Evolutionary conservation across 2,329 filamentous ascomycete species (phyloP), one percentile per base, ranked within the genome.

Genomic region (Setomelanomma holmii): DNA sequence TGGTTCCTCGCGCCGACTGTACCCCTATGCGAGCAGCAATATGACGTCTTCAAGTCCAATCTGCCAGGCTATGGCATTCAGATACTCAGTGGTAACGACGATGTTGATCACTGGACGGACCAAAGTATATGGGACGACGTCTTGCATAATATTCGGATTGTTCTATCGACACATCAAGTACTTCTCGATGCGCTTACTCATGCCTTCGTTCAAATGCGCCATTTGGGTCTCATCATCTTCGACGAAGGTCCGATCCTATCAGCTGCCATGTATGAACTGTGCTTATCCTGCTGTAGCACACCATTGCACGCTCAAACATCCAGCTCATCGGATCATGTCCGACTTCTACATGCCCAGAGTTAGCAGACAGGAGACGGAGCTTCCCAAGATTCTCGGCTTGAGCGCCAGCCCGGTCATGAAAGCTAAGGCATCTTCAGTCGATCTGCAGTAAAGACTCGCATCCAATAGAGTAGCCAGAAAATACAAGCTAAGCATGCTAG

Each of bases 361-460:
- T 44, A 57, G 39, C 4, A 8, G 27, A 30, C 22, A 41, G 20
- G 39, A 35, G 4, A 10, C n/a, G 10, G 19, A 20, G 7, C 2
- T 34, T 1, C 92, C 92, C 0, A 79, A 80, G 17, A 87, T 96
- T 22, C 78, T 96, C 4, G 92, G 91, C 0, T 78, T 96, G 20
- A 93, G 89, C 5, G 92, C 92, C 1, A 96, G 89, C 55, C 91
- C 91, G 0, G 82, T 90, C 3, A 85, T 88, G 58, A 84, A 80
- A 49, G 84, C 82, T 1, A 82, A 81, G 14, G 69, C 80, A 1
- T 74, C 77, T 1, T 82, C 82, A 7, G 48, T 54, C 38, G 60
- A 58, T 30, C 78, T 93, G 12, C 76, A 83, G 71, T 83, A 64
- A 61, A 60, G 35, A 10, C n/a, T n/a, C n/a, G n/a, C n/a, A n/a